phyloP scores from a whole-genome alignment of 352 stramenopile species.

The Pythium periplocum region DNA sequence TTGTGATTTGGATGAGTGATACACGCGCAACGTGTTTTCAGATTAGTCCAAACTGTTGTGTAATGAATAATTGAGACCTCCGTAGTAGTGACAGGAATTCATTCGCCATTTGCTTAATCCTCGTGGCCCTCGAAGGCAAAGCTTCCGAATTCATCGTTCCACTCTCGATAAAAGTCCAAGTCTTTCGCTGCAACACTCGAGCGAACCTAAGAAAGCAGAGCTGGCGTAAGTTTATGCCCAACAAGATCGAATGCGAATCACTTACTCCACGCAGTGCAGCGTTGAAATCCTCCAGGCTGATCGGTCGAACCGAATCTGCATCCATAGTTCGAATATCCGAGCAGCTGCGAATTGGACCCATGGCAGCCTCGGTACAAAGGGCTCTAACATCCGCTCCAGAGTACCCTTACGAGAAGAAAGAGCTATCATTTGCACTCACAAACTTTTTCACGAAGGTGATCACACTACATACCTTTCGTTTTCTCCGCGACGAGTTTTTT shows the following conservation, averaged over 20 bases:
- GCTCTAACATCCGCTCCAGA: slow-evolving; percentile 96
- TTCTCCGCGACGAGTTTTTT: slow-evolving; percentile 84
- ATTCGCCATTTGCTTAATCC: slow-evolving; percentile 10
- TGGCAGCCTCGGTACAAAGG: slow-evolving; percentile 97
- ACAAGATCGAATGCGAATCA: slow-evolving; percentile 1
- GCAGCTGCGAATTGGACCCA: slow-evolving; percentile 92
- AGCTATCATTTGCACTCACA: too few species aligned
- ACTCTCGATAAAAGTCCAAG: slow-evolving; percentile 89
- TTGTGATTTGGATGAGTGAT: too few species aligned
- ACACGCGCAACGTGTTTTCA: too few species aligned
- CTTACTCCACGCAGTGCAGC: slow-evolving; percentile 81
- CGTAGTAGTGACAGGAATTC: too few species aligned
- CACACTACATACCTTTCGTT: slow-evolving; percentile 52
- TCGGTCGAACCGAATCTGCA: slow-evolving; percentile 89
- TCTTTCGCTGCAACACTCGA: slow-evolving; percentile 95
- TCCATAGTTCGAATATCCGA: slow-evolving; percentile 87
- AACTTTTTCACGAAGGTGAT: too few species aligned
- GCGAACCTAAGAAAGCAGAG: slow-evolving; percentile 57
- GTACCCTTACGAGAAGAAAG: slow-evolving; percentile 69
- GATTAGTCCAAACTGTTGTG: too few species aligned
- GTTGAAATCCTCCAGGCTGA: slow-evolving; percentile 95
- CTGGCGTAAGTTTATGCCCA: not conserved
- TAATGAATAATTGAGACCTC: too few species aligned
- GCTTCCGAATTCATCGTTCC: slow-evolving; percentile 93
- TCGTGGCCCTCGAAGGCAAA: slow-evolving; percentile 77